Evolutionary conservation across 805 yeast species (phyloP), one percentile per base, ranked within the genome.

Genomic region (Kodamaea jinghongensis): DNA sequence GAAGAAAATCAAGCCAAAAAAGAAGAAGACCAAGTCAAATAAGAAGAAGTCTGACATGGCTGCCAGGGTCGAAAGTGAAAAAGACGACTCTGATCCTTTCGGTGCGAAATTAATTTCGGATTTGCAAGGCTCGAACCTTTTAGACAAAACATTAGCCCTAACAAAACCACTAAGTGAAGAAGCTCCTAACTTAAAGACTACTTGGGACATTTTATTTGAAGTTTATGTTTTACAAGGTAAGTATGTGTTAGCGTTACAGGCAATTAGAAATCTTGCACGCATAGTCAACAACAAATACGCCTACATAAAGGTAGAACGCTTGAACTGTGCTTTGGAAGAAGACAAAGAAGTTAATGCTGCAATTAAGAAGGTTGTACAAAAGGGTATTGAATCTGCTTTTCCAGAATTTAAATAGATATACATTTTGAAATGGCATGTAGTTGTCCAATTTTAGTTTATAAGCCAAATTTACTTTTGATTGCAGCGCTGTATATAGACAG

Each of bases 31-130:
- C 10, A 65, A 65, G 35, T 61, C 58, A 38, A 55, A 65, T 34
- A 79, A 77, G 57, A 75, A 76, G 48, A 70, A 72, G 46, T 82
- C 76, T 22, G 75, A 73, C 22, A 75, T 83, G 43, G 69, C 74
- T 34, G 62, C 69, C 2, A 61, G 64, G 38, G 73, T 69, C 20
- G 71, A 66, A 49, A 60, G 70, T 31, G 71, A 56, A 44, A 64
- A 65, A 39, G 70, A 72, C 12, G 86, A 81, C 43, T 59, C 63
- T 4, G 90, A 84, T 63, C 73, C 79, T 2, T 71, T 81, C 46
- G 91, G 88, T 25, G 70, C 70, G 17, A 61, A 65, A 28, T 54
- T 71, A 28, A 47, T 67, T 29, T 30, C 50, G 9, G 61, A 59
- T 20, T 50, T 65, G 42, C 50, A 49, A 31, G 28, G 51, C 2